Percentiles rank a stretch among this genome's conserved stretches.
These are phyloP conservation scores for Babesia ovis DNA, from an alignment of 169 alveolate species.

Conservation along the genomic window DNA sequence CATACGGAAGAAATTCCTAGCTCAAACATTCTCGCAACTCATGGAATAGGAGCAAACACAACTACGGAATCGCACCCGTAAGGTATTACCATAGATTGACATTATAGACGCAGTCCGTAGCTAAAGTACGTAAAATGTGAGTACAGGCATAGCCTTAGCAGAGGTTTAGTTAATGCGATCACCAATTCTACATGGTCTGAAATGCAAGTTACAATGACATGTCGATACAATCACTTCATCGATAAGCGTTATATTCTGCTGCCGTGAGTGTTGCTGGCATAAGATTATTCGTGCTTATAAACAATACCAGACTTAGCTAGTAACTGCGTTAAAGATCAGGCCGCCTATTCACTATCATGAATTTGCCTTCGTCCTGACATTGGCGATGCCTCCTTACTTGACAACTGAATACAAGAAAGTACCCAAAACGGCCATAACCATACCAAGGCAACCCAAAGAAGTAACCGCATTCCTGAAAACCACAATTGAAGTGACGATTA, in stretches of 20 bases:
- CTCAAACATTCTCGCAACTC: slow-evolving; percentile 46
- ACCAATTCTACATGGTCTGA: no score
- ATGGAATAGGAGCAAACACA: not conserved
- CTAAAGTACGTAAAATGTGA: not conserved
- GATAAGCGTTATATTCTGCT: not conserved
- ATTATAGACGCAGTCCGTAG: slow-evolving; percentile 2
- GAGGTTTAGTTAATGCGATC: no score
- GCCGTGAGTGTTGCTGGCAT: no score
- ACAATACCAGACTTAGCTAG: no score
- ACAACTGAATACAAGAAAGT: slow-evolving; percentile 75
- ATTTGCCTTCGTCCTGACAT: no score
- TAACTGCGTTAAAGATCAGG: no score
- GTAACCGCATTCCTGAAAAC: slow-evolving; percentile 74
- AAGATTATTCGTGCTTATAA: no score
- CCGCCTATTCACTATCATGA: no score
- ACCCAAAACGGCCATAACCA: slow-evolving; percentile 79
- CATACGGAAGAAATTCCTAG: slow-evolving; percentile 35
- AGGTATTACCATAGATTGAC: not conserved
- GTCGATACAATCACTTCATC: not conserved
- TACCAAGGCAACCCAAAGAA: slow-evolving; percentile 74
- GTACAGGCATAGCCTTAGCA: not conserved
- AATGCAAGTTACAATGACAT: not conserved
- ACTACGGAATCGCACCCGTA: not conserved
- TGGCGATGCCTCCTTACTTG: slow-evolving; percentile 30
- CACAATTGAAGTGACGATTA: slow-evolving; percentile 75